These are phyloP conservation scores for Yamadazyma olivae DNA, from an alignment of 805 yeast genomes.

Conservation along the genomic window DNA sequence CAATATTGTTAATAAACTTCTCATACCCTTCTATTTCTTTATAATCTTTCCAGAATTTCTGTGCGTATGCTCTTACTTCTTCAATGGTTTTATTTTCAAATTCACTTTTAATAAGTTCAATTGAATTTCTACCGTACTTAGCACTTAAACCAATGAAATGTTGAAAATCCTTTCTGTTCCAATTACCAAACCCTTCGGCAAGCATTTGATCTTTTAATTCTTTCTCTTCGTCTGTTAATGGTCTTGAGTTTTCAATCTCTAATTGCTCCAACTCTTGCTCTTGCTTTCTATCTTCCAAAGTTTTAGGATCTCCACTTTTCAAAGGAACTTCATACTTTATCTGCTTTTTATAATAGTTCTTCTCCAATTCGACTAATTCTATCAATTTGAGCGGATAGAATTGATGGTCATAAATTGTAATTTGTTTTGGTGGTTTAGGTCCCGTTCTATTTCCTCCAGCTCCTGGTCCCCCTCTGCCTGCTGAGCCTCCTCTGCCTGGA, in stretches of 20 bases:
- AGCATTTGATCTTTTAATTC: constrained; percentile 56
- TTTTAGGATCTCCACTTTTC: constrained; percentile 47
- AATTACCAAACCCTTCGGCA: constrained; percentile 67
- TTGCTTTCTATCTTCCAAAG: constrained; percentile 30
- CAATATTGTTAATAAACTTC: constrained; percentile 74
- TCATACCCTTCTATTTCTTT: constrained; percentile 87
- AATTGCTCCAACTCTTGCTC: constrained; percentile 60
- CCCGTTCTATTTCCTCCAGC: constrained; percentile 53
- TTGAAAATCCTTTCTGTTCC: constrained; percentile 87
- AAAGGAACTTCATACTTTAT: constrained; percentile 63
- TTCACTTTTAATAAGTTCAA: constrained; percentile 69
- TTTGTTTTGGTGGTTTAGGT: constrained; percentile 82
- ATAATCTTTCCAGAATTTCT: constrained; percentile 77
- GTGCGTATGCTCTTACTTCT: constrained; percentile 75
- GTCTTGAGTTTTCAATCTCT: constrained; percentile 73
- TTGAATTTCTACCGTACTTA: constrained; percentile 77
- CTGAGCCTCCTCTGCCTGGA: too few relatives aligned
- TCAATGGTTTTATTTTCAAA: constrained; percentile 78
- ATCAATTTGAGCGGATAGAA: constrained; percentile 76
- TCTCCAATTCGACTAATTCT: constrained; percentile 78
- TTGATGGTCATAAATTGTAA: constrained; percentile 85
- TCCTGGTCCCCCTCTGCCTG: too few relatives aligned
- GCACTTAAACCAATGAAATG: constrained; percentile 72
- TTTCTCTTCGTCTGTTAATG: constrained; percentile 81
- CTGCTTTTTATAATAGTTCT: constrained; percentile 68